phyloP scores from a whole-genome alignment of 78 protist species.

The Creolimax fragrantissima region DNA sequence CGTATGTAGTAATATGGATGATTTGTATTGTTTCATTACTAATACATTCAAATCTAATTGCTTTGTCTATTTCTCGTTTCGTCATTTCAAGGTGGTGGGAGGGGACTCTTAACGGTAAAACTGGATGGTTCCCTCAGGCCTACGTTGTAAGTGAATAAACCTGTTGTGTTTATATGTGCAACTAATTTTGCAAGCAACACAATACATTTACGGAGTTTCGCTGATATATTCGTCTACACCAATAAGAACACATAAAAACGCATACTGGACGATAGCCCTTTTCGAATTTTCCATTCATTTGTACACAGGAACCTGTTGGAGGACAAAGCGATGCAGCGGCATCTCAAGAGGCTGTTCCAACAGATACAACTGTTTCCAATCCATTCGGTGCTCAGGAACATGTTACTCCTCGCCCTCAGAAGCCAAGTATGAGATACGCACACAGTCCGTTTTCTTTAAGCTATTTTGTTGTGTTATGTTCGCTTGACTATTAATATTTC shows the following conservation, averaged over 20 bases:
- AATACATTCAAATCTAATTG: too few relatives aligned
- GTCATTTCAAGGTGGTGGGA: constrained; percentile 11
- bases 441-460: too few relatives aligned
- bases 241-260: too few relatives aligned
- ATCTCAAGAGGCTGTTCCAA: background rate
- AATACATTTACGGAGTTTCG: too few relatives aligned
- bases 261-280: too few relatives aligned
- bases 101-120: constrained; percentile 30
- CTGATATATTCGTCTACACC: too few relatives aligned
- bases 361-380: background rate
- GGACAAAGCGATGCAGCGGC: background rate
- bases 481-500: too few relatives aligned
- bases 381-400: background rate
- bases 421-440: too few relatives aligned
- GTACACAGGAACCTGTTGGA: background rate
- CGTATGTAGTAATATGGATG: too few relatives aligned
- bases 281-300: background rate
- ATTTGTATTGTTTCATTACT: too few relatives aligned
- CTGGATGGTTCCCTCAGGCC: constrained; percentile 33
- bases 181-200: too few relatives aligned
- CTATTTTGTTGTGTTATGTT: too few relatives aligned
- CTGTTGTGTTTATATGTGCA: background rate
- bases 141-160: constrained; percentile 2
- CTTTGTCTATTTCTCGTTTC: background rate
- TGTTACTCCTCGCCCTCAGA: background rate